Conservation (phyloP, 1,284 basidiomycete genomes). For the Rhodofomes roseus region DNA sequence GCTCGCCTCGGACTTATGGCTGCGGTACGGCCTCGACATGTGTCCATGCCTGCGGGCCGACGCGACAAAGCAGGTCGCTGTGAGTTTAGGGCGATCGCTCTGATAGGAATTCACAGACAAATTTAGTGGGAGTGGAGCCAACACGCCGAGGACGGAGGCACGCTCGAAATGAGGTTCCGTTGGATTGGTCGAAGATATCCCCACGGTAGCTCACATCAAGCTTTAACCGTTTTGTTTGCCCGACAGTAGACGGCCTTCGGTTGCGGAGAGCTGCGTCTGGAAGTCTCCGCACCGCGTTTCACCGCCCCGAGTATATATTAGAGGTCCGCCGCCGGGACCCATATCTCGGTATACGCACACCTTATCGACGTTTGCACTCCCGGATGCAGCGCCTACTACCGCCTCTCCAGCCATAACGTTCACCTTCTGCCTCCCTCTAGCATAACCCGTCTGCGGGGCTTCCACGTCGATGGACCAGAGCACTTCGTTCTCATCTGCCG, state of each 20-base stretch:
- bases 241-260: background rate
- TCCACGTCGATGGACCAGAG: slow-evolving; percentile 3
- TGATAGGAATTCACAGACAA: slow-evolving; percentile 5
- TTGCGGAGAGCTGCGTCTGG: slow-evolving; percentile 6
- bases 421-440: background rate
- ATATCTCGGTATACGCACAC: slow-evolving; percentile 27
- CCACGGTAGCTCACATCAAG: slow-evolving; percentile 26
- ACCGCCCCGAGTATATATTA: slow-evolving; percentile 15
- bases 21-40: background rate
- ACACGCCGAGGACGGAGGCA: slow-evolving; percentile 4
- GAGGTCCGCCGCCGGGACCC: slow-evolving; percentile 24
- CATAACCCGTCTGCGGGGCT: slow-evolving; percentile 1
- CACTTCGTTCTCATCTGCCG: slow-evolving; percentile 27
- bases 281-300: slow-evolving; percentile 11
- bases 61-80: background rate
- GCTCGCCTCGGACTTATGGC: background rate
- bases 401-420: background rate
- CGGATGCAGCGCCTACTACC: slow-evolving; percentile 17
- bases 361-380: slow-evolving; percentile 27
- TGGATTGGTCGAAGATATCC: slow-evolving; percentile 12
- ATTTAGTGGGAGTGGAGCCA: slow-evolving; percentile 1
- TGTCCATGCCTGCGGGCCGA: background rate
- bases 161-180: slow-evolving; percentile 5
- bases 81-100: slow-evolving; percentile 5
- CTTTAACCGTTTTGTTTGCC: slow-evolving; percentile 25